Conservation (phyloP, 2,329 filamentous ascomycete genomes). For the Aspergillus caelatus region DNA sequence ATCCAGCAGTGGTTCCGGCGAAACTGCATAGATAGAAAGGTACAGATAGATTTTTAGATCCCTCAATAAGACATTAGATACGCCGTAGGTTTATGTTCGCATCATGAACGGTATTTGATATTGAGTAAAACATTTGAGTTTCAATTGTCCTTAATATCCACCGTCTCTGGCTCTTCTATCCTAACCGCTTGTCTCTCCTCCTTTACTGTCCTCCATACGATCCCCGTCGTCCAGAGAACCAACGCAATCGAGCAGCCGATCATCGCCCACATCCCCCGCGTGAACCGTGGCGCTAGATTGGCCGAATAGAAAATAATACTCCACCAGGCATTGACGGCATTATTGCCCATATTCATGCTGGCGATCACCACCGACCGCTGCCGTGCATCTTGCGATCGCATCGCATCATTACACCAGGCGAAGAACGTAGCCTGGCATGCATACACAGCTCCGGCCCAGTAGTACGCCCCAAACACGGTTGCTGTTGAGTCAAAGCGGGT, state of each 20-base stretch:
- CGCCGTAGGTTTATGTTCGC: background rate
- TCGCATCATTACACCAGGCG: conserved; percentile 73
- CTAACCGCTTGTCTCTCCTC: conserved; percentile 12
- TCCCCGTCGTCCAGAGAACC: conserved; percentile 19
- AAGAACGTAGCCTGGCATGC: conserved; percentile 76
- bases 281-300: conserved; percentile 67
- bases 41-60: background rate
- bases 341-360: conserved; percentile 71
- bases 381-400: conserved; percentile 65
- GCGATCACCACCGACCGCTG: conserved; percentile 69
- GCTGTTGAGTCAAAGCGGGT: conserved; percentile 55
- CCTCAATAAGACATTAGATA: background rate
- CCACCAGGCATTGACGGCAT: conserved; percentile 74
- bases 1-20: no score
- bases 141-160: background rate
- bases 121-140: background rate
- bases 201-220: conserved; percentile 17
- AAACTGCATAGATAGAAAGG: background rate
- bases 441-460: conserved; percentile 71
- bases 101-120: background rate
- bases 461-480: conserved; percentile 67
- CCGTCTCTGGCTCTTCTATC: background rate
- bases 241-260: conserved; percentile 24
- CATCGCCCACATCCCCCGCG: conserved; percentile 47
- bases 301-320: conserved; percentile 71